phyloP scores from a whole-genome alignment of 352 stramenopile species.

The Globisporangium ultimum region DNA sequence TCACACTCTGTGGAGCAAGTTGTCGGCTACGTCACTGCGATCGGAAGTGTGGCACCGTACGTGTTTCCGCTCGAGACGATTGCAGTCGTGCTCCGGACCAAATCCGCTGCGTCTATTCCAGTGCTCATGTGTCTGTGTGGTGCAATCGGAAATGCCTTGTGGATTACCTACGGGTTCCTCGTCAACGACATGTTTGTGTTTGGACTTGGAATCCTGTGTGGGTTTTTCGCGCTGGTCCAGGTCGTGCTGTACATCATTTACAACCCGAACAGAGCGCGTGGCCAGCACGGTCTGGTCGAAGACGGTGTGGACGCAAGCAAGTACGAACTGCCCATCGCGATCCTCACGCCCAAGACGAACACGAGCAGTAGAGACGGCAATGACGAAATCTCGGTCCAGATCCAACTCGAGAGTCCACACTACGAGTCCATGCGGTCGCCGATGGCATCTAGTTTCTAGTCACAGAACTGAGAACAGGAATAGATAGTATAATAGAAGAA shows the following conservation, averaged over 20 bases:
- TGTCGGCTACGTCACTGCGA: not conserved
- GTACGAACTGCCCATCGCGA: not conserved
- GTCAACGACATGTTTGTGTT: conserved; percentile 31
- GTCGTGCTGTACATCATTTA: conserved; percentile 38
- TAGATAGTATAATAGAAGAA: too few species aligned
- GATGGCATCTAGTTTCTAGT: not conserved
- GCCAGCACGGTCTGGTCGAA: not conserved
- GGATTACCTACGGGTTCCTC: conserved; percentile 29
- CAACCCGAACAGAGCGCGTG: not conserved
- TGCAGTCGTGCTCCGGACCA: conserved; percentile 18
- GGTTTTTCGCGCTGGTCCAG: conserved; percentile 25
- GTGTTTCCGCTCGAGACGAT: conserved; percentile 6
- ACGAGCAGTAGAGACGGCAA: not conserved
- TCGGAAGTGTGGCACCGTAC: not conserved
- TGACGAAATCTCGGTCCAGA: not conserved
- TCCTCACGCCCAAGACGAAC: not conserved
- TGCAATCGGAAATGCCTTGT: conserved; percentile 25
- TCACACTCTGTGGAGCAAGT: conserved; percentile 1
- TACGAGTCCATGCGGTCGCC: not conserved
- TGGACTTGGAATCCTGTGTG: conserved; percentile 27
- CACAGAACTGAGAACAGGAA: not conserved
- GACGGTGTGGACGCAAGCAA: not conserved
- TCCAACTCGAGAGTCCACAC: not conserved
- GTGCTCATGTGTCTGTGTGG: conserved; percentile 30
- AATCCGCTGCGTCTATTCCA: conserved; percentile 29